Evolutionary conservation across 2,329 filamentous ascomycete genomes (phyloP).

Genomic region (Coleophoma cylindrospora): DNA sequence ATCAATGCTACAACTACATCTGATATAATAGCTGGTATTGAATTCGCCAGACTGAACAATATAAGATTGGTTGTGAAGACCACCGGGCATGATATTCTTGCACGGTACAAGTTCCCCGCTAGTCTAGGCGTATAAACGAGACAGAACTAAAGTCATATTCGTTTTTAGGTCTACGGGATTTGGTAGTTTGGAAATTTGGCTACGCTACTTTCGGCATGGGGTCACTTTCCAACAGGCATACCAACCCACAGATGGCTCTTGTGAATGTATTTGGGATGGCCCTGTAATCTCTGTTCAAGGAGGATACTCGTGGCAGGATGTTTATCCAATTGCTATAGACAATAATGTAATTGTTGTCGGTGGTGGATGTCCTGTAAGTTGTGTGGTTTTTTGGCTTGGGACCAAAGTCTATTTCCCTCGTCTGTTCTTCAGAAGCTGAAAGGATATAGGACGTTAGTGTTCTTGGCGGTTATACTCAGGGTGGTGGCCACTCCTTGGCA

Average conservation of each 20-base stretch:
- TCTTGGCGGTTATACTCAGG: constrained; percentile 55
- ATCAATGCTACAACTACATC: constrained; percentile 18
- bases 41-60: constrained; percentile 30
- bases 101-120: constrained; percentile 53
- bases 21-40: constrained; percentile 26
- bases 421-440: constrained; percentile 29
- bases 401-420: too few relatives aligned
- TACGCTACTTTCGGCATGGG: too few relatives aligned
- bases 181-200: too few relatives aligned
- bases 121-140: constrained; percentile 52
- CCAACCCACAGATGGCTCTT: too few relatives aligned
- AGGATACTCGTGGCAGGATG: too few relatives aligned
- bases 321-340: constrained; percentile 43
- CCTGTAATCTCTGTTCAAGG: too few relatives aligned
- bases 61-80: constrained; percentile 45
- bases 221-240: too few relatives aligned
- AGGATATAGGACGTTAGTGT: constrained; percentile 48
- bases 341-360: constrained; percentile 48
- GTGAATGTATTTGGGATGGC: constrained; percentile 34
- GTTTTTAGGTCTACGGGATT: too few relatives aligned
- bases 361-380: too few relatives aligned
- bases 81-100: constrained; percentile 47
- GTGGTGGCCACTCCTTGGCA: constrained; percentile 53
- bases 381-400: too few relatives aligned
- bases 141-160: constrained; percentile 39